A percentile compares a stretch with the other conserved stretches of the same genome.
Conservation (phyloP, 352 stramenopile genomes). For the Phytophthora aleatoria region DNA sequence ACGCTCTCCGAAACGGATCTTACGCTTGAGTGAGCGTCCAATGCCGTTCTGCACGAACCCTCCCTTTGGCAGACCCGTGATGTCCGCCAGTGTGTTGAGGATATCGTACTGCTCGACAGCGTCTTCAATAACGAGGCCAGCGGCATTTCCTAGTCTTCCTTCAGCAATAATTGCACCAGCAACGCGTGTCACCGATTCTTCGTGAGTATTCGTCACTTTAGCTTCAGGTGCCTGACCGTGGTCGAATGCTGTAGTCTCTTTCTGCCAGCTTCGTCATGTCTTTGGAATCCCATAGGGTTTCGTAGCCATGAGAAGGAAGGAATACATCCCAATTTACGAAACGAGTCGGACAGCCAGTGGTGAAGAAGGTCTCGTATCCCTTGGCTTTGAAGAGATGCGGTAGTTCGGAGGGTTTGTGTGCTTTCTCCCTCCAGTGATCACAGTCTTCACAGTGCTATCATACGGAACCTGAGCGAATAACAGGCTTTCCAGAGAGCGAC, state of each 20-base stretch:
- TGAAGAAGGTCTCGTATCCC: neutral
- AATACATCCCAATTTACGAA: neutral
- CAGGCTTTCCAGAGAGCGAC: neutral
- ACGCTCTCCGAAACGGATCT: slow-evolving; percentile 23
- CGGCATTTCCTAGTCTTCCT: slow-evolving; percentile 41
- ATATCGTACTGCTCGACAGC: slow-evolving; percentile 54
- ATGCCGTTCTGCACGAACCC: slow-evolving; percentile 61
- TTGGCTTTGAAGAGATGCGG: neutral
- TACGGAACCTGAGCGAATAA: neutral
- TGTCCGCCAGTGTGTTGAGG: slow-evolving; percentile 67
- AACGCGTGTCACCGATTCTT: slow-evolving; percentile 48
- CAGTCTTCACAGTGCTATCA: neutral
- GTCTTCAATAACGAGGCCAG: slow-evolving; percentile 44
- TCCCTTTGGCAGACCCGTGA: slow-evolving; percentile 47
- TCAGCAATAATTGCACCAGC: slow-evolving; percentile 52
- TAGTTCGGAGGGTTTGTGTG: neutral
- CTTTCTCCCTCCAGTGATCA: neutral
- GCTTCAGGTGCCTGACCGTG: slow-evolving; percentile 58
- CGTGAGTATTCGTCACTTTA: slow-evolving; percentile 44
- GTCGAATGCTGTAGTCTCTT: slow-evolving; percentile 28
- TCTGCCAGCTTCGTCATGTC: neutral
- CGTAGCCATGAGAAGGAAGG: neutral
- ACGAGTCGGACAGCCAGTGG: neutral
- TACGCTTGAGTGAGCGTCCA: slow-evolving; percentile 59
- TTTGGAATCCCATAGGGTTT: neutral